Evolutionary conservation across 2,329 filamentous ascomycete genomes (phyloP).

Genomic region (Diaporthe sp.): DNA sequence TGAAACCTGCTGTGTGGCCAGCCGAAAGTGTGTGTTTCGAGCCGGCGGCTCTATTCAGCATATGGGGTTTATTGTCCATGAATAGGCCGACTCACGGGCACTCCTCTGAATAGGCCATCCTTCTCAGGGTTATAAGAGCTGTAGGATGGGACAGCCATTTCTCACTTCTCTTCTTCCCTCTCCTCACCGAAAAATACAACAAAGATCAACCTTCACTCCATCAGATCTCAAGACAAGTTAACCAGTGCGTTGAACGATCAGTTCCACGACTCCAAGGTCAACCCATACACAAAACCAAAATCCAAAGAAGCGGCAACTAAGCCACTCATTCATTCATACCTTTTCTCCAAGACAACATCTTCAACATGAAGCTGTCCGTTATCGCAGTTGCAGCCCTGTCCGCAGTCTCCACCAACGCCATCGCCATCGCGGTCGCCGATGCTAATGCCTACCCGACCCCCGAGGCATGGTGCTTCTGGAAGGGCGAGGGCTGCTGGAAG

Average conservation of each 20-base stretch:
- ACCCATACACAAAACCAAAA: constrained; percentile 10
- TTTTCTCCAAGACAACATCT: not conserved
- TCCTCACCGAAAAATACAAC: constrained; percentile 21
- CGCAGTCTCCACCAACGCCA: constrained; percentile 45
- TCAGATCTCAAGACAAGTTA: constrained; percentile 37
- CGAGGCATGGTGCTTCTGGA: constrained; percentile 50
- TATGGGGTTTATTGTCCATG: constrained; percentile 36
- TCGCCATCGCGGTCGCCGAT: constrained; percentile 45
- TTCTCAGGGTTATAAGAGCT: constrained; percentile 31
- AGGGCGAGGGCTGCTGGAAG: constrained; percentile 59
- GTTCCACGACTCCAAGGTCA: constrained; percentile 38
- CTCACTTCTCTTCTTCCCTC: not conserved
- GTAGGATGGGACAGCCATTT: not conserved
- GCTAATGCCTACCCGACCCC: constrained; percentile 44
- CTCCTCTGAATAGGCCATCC: constrained; percentile 31
- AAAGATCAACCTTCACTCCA: constrained; percentile 35
- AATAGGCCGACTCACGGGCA: constrained; percentile 22
- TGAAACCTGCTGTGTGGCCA: not conserved
- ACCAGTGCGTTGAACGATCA: constrained; percentile 38
- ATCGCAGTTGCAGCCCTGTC: constrained; percentile 46
- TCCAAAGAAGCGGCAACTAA: not conserved
- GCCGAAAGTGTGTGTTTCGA: not conserved
- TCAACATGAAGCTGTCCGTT: constrained; percentile 49
- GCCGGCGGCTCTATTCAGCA: constrained; percentile 20
- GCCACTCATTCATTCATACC: constrained; percentile 16